Evolutionary conservation across 371 early-diverging fungal genomes (phyloP), one percentile per base, ranked within the genome.

Genomic region (Mucor racemosus): DNA sequence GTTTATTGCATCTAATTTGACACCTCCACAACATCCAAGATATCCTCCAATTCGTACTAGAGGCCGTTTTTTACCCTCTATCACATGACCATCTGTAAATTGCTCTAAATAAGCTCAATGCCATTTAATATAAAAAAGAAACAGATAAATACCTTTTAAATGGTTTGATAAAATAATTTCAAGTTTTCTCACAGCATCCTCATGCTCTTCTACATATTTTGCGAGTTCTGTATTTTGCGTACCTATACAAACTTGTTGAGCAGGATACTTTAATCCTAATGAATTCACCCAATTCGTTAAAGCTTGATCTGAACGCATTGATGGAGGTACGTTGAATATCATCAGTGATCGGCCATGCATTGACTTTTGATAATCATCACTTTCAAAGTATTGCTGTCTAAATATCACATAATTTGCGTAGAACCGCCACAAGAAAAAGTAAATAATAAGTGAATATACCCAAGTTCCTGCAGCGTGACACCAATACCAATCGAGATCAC

Each of bases 1-100:
- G 41, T 88, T 85, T 58, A 95, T 95, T 6, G 91, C 87, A 58
- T 95, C 95, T 17, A 95, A 90, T 35, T 78, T 75, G 21, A 75
- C 62, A 11, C 93, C 93, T n/a, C 87, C 85, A 53, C 57, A 73
- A 42, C 65, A 73, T 1, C 76, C 72, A 19, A 75, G 76, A 40
- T 76, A 68, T 1, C 76, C 71, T 15, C 85, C 80, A 17, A 79
- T 54, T 0, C 71, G 62, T 13, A 84, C 77, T 10, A 77, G 80
- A 0, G 92, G 92, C 39, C 92, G 39, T 38, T 68, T 68, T 59
- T 77, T 80, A 1, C 66, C 60, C 4, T 82, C 72, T 44, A 79
- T 42, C 7, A 82, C 73, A 36, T 70, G 66, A 1, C 87, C 88
- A 62, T 87, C 84, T 65, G 48, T 21, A 21, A 26, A 26, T 26